These are phyloP conservation scores for Emydomyces testavorans DNA, from an alignment of 2,329 filamentous ascomycete genomes.

Conservation along the genomic window DNA sequence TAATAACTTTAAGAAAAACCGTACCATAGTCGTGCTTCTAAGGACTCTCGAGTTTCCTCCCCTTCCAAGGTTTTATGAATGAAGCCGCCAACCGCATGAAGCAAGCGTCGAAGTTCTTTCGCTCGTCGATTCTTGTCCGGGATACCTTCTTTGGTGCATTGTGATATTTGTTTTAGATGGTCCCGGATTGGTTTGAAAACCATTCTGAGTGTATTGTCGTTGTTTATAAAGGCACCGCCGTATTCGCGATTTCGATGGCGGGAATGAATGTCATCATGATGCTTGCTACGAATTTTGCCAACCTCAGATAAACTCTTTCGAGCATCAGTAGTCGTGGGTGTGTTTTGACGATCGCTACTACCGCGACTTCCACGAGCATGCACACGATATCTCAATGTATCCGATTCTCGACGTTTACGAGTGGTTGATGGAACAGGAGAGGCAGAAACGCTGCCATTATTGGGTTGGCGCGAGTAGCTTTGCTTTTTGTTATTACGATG, in stretches of 20 bases:
- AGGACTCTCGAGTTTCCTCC: constrained; percentile 29
- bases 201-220: constrained; percentile 34
- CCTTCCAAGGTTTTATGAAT: constrained; percentile 33
- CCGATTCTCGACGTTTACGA: constrained; percentile 35
- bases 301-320: not conserved
- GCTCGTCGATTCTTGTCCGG: constrained; percentile 36
- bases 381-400: constrained; percentile 33
- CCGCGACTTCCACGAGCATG: constrained; percentile 34
- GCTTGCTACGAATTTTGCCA: constrained; percentile 7
- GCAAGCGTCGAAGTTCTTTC: constrained; percentile 32
- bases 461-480: constrained; percentile 22
- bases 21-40: constrained; percentile 38
- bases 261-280: constrained; percentile 19
- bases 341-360: constrained; percentile 33
- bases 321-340: constrained; percentile 25
- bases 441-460: constrained; percentile 33
- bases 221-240: constrained; percentile 21
- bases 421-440: constrained; percentile 35
- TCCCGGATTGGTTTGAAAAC: constrained; percentile 39
- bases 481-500: constrained; percentile 85
- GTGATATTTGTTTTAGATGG: constrained; percentile 34
- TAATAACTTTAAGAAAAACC: constrained; percentile 14
- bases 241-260: constrained; percentile 20
- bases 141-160: constrained; percentile 37
- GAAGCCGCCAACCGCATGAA: constrained; percentile 38